These are phyloP conservation scores for Tricholoma terreum DNA, from an alignment of 768 basidiomycete genomes.

Conservation along the genomic window DNA sequence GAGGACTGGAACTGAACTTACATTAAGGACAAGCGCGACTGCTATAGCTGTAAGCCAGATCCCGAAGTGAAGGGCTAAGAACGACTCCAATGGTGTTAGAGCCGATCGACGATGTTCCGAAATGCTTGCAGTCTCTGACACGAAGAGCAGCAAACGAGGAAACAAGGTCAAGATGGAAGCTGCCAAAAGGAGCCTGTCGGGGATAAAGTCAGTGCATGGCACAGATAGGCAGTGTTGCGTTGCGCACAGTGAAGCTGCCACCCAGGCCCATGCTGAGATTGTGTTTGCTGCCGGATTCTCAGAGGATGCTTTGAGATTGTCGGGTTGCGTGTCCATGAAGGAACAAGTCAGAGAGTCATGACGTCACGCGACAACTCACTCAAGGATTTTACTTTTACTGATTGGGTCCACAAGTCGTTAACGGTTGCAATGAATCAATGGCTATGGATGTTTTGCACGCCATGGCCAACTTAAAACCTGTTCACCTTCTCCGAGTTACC, in stretches of 20 bases:
- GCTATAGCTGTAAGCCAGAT: slow-evolving; percentile 56
- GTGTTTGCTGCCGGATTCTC: slow-evolving; percentile 1
- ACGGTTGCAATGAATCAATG: too few relatives aligned
- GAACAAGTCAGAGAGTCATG: background rate
- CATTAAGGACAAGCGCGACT: slow-evolving; percentile 57
- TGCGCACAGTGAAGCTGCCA: slow-evolving; percentile 23
- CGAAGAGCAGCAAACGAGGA: slow-evolving; percentile 67
- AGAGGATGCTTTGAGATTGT: background rate
- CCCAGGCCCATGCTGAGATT: slow-evolving; percentile 31
- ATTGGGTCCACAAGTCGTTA: too few relatives aligned
- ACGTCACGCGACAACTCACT: background rate
- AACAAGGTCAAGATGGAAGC: slow-evolving; percentile 41
- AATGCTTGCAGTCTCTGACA: slow-evolving; percentile 44
- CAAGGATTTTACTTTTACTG: too few relatives aligned
- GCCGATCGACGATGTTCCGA: slow-evolving; percentile 31
- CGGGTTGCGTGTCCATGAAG: background rate
- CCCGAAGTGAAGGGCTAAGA: slow-evolving; percentile 65
- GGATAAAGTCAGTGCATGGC: slow-evolving; percentile 15
- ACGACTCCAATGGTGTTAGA: slow-evolving; percentile 66
- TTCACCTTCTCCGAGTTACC: background rate
- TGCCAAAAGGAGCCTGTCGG: slow-evolving; percentile 18
- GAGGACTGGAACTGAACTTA: slow-evolving; percentile 25
- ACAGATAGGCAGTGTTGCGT: slow-evolving; percentile 9
- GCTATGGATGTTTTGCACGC: slow-evolving; percentile 4
- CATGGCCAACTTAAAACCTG: slow-evolving; percentile 4